A percentile compares a stretch with the other conserved stretches of the same genome.
These are phyloP conservation scores for Neocucurbitaria cava DNA, from an alignment of 2,329 filamentous ascomycete genomes.

Conservation along the genomic window DNA sequence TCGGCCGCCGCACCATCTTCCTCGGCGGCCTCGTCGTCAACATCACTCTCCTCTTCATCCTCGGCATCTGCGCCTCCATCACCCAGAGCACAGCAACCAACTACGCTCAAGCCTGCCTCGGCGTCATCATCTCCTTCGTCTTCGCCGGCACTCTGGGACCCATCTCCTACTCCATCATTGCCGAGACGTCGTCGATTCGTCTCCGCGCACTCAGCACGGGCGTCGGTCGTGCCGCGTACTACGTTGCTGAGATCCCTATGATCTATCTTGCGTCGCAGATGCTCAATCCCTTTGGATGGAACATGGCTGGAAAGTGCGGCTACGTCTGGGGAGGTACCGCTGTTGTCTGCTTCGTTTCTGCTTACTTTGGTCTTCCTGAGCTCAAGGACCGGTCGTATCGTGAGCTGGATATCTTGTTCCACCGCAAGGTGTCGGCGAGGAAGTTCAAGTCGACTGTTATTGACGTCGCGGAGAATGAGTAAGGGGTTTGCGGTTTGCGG, in stretches of 20 bases:
- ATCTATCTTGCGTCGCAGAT: slow-evolving; percentile 66
- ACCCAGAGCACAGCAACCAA: slow-evolving; percentile 39
- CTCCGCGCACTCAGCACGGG: slow-evolving; percentile 79
- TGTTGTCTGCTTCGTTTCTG: slow-evolving; percentile 59
- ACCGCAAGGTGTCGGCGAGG: slow-evolving; percentile 58
- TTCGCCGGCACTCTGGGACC: slow-evolving; percentile 87
- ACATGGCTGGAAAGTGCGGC: slow-evolving; percentile 44
- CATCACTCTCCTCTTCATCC: slow-evolving; percentile 75
- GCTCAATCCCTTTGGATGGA: slow-evolving; percentile 54
- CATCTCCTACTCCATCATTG: slow-evolving; percentile 83
- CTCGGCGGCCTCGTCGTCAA: slow-evolving; percentile 68
- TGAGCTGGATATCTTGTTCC: slow-evolving; percentile 57
- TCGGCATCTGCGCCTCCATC: slow-evolving; percentile 66
- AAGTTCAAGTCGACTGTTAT: slow-evolving; percentile 63
- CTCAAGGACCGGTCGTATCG: slow-evolving; percentile 57
- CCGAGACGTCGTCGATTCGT: slow-evolving; percentile 79
- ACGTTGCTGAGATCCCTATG: slow-evolving; percentile 74
- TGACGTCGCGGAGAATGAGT: slow-evolving; percentile 68
- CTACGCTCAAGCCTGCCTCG: slow-evolving; percentile 28
- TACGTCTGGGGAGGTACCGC: slow-evolving; percentile 52
- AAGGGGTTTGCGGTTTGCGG: slow-evolving; percentile 45
- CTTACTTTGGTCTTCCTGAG: slow-evolving; percentile 62
- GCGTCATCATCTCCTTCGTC: slow-evolving; percentile 60
- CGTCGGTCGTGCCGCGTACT: slow-evolving; percentile 74
- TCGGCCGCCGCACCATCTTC: slow-evolving; percentile 77